phyloP scores from a whole-genome alignment of 257 asterid species.

The Solanum neorickii region DNA sequence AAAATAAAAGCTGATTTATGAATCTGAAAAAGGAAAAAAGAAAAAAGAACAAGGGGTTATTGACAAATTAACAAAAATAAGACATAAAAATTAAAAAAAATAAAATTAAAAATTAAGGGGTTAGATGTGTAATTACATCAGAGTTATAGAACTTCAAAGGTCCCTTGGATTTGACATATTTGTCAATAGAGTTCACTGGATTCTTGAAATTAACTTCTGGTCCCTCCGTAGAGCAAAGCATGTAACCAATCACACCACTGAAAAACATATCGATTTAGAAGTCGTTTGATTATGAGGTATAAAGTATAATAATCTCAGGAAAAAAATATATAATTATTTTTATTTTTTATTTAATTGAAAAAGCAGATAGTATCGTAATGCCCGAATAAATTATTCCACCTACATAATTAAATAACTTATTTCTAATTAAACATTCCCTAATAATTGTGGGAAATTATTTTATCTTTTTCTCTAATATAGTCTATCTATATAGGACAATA shows the following conservation, averaged over 20 bases:
- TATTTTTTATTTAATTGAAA: no score
- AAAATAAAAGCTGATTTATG: conserved; percentile 1
- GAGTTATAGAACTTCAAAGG: conserved; percentile 28
- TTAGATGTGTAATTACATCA: conserved; percentile 2
- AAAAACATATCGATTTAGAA: neutral
- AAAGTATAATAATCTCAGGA: no score
- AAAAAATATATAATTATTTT: no score
- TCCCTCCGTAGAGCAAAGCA: conserved; percentile 30
- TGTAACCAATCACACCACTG: conserved; percentile 29
- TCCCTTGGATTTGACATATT: conserved; percentile 4
- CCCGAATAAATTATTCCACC: no score
- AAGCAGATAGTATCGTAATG: no score
- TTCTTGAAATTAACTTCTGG: conserved; percentile 23
- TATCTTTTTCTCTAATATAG: no score
- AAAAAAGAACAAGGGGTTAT: neutral
- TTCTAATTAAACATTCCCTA: no score
- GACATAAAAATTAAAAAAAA: accelerated
- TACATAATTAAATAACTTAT: no score
- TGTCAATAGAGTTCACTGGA: conserved; percentile 21
- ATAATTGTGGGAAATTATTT: no score
- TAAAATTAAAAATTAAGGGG: neutral
- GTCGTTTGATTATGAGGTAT: no score
- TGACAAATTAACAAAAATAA: neutral
- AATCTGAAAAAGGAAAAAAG: neutral
- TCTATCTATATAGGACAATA: neutral